Base-by-base conservation (phyloP, 495 filamentous ascomycete species). In the Penicillium cinerascens region DNA sequence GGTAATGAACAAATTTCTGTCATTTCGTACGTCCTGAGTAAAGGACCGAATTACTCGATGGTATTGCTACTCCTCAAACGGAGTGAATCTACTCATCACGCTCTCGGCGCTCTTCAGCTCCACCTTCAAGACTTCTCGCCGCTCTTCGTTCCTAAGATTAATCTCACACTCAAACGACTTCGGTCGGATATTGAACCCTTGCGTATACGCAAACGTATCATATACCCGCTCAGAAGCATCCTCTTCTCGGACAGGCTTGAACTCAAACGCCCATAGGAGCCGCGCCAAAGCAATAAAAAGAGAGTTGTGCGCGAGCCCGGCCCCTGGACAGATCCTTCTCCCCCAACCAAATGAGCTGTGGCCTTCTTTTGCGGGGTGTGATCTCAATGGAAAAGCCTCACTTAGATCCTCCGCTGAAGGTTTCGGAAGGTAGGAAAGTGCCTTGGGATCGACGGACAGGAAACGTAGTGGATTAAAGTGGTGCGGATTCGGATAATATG, bases 261-360 rank as follows among this genome's bases (percentile, higher is more conserved):
- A 66, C 21, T 78, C 64, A 49, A 82, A 82, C 0, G 69, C 76
- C 81, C 81, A 83, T 11, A 84, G 49, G 13, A 83, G 63, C 16
- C 75, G 67, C 6, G 78, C 66, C n/a, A 77, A 59, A n/a, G 62
- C 69, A 6, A 79, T 54, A 54, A 76, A 79, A 23, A 82, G 55
- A 0, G 66, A 74, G 20, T 76, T 70, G 50, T 82, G 74, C 0
- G 78, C 80, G 9, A 83, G 59, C 50, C 80, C 73, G 11, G 75
- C 75, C 4, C 81, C 80, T 8, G 75, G 55, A 33, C 58, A 64
- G 15, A 61, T 52, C 8, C 61, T 58, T 11, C 61, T 47, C 2
- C 61, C 58, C 51, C 43, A 52, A 0, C 58, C 58, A 50, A 64
- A 61, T 9, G 59, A 61, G 33, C 59, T 61, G 39, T 61, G 55